A percentile compares a stretch with the other conserved stretches of the same genome.
Conservation (phyloP, 2,329 filamentous ascomycete species). For the Fusarium torreyae region DNA sequence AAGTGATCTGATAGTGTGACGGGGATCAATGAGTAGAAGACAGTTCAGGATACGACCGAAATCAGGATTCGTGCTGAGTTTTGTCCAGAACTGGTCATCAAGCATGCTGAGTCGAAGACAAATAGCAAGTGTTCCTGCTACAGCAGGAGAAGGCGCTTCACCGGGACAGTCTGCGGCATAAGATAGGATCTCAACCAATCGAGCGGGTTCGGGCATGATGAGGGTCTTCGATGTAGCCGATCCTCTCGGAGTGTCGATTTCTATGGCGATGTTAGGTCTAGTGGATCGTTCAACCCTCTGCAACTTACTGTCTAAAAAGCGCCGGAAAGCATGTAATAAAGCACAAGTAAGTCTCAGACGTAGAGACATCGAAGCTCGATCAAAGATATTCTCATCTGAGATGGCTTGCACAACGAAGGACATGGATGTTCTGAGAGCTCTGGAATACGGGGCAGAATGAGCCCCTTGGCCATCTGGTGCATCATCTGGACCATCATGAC, state of each 20-base stretch:
- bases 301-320: conserved; percentile 49
- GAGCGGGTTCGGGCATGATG: conserved; percentile 37
- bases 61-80: conserved; percentile 39
- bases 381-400: conserved; percentile 68
- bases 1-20: conserved; percentile 50
- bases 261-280: conserved; percentile 30
- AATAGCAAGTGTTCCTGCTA: conserved; percentile 48
- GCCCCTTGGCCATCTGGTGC: conserved; percentile 29
- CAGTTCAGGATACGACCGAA: conserved; percentile 46
- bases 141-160: conserved; percentile 48
- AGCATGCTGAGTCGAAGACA: conserved; percentile 52
- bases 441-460: conserved; percentile 49
- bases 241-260: conserved; percentile 28
- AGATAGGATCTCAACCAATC: conserved; percentile 50
- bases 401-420: conserved; percentile 73
- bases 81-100: conserved; percentile 51
- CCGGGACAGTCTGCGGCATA: conserved; percentile 41
- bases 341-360: conserved; percentile 49
- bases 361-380: conserved; percentile 49
- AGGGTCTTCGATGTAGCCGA: conserved; percentile 20
- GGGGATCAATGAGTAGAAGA: conserved; percentile 51
- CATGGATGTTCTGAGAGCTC: conserved; percentile 62
- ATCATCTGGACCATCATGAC: conserved; percentile 13
- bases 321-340: conserved; percentile 51
- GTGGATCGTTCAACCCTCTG: background rate